Base-by-base conservation (phyloP, 768 basidiomycete species). In the Gymnopilus dilepis region DNA sequence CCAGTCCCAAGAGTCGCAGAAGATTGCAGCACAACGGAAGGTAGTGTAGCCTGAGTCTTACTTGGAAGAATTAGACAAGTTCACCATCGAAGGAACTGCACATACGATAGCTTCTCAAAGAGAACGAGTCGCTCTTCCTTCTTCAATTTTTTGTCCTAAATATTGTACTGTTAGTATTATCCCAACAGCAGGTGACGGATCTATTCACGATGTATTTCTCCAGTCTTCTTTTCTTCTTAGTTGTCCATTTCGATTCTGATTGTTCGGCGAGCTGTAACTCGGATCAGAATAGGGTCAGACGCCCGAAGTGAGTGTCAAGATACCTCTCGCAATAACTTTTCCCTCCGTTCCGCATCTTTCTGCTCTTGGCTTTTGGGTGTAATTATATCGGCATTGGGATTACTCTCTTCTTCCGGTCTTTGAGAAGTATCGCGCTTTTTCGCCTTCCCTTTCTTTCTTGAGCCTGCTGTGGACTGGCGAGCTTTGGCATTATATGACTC, bases 201-300 rank as follows among this genome's bases (percentile, higher is more conserved):
- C 3, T 21, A 76, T 89, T 68, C 58, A 94, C 94, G 68, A 98
- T 95, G 69, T 95, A 99, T 64, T 93, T 93, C 64, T 98, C 96
- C 4, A 99, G 77, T 55, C 93, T 80, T 73, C 91, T 95, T 78
- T 87, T 89, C 78, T 94, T 96, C 79, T 95, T 95, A 59, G 78
- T 84, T 43, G 85, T 90, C 81, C 92, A 88, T 70, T 90, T 91
- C 3, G 84, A 85, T 45, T 90, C 84, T 8, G 86, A 82, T 72
- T 88, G 83, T 28, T 76, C 73, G 33, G 74, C 73, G 43, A 84
- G 76, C 83, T 84, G n/a, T n/a, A n/a, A n/a, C n/a, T n/a, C n/a
- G n/a, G n/a, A n/a, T n/a, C n/a, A 48, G 19, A 50, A n/a, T 60
- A 60, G 21, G 31, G 31, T 67, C 30, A 5, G 56, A 28, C 26